Base-by-base conservation (phyloP, 2,329 filamentous ascomycete genomes). In the Monosporascus ibericus region DNA sequence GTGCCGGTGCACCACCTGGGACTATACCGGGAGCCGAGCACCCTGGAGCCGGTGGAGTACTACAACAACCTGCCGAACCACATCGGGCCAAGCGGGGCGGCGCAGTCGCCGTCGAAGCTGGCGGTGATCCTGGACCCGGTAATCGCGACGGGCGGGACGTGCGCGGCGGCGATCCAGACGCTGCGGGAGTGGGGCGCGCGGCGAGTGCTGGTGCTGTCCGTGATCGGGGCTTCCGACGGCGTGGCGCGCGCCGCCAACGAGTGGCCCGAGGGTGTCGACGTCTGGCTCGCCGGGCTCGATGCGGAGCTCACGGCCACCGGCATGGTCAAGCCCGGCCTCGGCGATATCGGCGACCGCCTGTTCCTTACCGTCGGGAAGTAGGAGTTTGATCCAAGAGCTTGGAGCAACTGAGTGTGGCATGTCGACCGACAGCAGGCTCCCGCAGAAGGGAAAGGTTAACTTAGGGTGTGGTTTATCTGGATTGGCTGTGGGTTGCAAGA, bases 1-100 rank as follows among this genome's bases (percentile, higher is more conserved):
- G 88, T 92, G 34, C 86, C 91, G 6, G 82, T 96, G 58, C 91
- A 97, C 75, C 92, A 97, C 69, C 86, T 97, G 7, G 92, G 94
- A 60, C 86, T 97, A 65, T 97, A 92, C 78, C 90, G 92, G 66
- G 92, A 96, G 69, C 90, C 88, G 55, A 83, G 84, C 52, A 92
- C 89, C 44, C 85, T 96, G 52, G 84, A 90, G 64, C 90, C 92
- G 3, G 92, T 96, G 53, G 92, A 96, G 73, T 96, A 96, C 80
- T 96, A 96, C 81, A 96, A 96, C 78, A 96, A 96, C 72, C 85
- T 96, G 20, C 91, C 91, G 37, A 86, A 89, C 72, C 87, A 90
- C 72, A 68, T 76, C 39, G 75, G 62, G 51, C 66, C 48, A 50
- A 40, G n/a, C 49, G 38, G 18, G 40, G 49, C 3, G 52, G 56